A percentile compares a stretch with the other conserved stretches of the same genome.
Conservation (phyloP, 1,139 yeast genomes). For the Pichia sp. region DNA sequence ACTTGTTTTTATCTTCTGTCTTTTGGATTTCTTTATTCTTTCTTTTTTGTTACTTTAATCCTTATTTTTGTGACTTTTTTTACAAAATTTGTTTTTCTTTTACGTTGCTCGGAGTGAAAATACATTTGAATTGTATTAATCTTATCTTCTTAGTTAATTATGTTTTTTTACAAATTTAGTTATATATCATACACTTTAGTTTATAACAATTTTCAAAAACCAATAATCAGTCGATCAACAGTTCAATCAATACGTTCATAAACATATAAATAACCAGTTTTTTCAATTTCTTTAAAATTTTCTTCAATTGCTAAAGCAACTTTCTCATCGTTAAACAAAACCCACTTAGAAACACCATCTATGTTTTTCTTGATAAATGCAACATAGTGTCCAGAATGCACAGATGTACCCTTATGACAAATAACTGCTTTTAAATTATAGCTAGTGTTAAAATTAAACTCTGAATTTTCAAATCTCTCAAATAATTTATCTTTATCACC, state of each 20-base stretch:
- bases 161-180: not conserved
- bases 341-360: constrained; percentile 55
- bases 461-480: constrained; percentile 19
- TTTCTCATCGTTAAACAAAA: constrained; percentile 87
- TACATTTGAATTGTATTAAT: not conserved
- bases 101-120: not conserved
- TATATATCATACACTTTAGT: not conserved
- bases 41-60: not conserved
- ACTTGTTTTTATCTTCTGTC: not conserved
- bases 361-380: constrained; percentile 55
- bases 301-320: constrained; percentile 65
- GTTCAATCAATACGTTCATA: constrained; percentile 28
- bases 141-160: not conserved
- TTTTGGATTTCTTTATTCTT: too few relatives aligned
- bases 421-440: constrained; percentile 65
- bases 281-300: constrained; percentile 53
- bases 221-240: not conserved
- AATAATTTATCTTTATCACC: constrained; percentile 13
- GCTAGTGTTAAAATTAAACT: constrained; percentile 13
- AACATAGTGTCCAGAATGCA: constrained; percentile 95
- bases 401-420: constrained; percentile 91
- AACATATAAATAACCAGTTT: constrained; percentile 57
- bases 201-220: not conserved
- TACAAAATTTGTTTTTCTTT: not conserved
- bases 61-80: not conserved